These are phyloP conservation scores for Aspergillus proliferans DNA, from an alignment of 2,329 filamentous ascomycete genomes.

Conservation along the genomic window DNA sequence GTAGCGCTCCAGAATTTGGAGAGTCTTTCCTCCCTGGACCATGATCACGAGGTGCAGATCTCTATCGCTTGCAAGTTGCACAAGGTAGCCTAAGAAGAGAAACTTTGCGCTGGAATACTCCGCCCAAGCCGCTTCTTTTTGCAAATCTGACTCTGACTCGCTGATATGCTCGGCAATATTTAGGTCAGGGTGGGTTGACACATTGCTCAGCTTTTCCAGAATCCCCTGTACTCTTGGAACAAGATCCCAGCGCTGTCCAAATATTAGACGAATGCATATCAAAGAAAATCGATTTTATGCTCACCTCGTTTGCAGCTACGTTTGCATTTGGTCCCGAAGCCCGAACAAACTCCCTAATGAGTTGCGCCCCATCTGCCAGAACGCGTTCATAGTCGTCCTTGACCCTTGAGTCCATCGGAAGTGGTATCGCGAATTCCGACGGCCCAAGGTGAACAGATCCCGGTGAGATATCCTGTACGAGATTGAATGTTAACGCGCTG, in stretches of 20 bases:
- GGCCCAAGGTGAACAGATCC: conserved; percentile 32
- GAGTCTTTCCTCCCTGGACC: conserved; percentile 29
- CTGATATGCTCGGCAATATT: conserved; percentile 36
- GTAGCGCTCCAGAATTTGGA: conserved; percentile 38
- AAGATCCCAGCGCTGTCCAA: conserved; percentile 18
- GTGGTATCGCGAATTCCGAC: conserved; percentile 35
- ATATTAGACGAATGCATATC: conserved; percentile 9
- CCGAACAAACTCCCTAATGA: conserved; percentile 25
- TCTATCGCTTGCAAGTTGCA: conserved; percentile 27
- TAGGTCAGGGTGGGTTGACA: conserved; percentile 40
- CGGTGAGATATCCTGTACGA: conserved; percentile 19
- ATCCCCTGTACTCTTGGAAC: conserved; percentile 29
- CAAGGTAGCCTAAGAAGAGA: conserved; percentile 37
- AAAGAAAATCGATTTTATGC: not conserved
- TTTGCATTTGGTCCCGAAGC: conserved; percentile 11
- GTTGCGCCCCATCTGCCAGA: conserved; percentile 21
- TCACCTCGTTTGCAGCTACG: conserved; percentile 20
- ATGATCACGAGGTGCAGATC: conserved; percentile 38
- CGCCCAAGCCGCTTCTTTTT: conserved; percentile 39
- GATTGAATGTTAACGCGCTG: conserved; percentile 27
- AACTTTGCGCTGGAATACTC: conserved; percentile 45
- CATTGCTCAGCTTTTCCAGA: conserved; percentile 35
- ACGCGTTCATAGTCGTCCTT: conserved; percentile 38
- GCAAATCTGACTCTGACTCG: conserved; percentile 25
- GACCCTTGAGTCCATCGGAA: conserved; percentile 40